Evolutionary conservation across 2,329 filamentous ascomycete species (phyloP).

Genomic region (Oidium heveae): DNA sequence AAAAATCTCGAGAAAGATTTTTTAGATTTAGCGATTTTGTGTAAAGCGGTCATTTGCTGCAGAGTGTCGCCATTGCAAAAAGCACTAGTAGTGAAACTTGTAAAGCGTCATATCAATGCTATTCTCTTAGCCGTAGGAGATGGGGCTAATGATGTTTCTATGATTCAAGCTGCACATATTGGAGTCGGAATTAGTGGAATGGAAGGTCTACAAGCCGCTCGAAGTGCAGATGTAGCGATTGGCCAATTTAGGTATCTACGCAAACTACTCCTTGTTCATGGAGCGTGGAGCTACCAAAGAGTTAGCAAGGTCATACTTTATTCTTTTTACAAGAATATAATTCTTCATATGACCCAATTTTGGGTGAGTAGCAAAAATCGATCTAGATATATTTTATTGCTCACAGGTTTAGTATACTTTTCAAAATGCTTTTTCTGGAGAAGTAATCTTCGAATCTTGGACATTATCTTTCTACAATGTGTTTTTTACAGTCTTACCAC

Average conservation of each 20-base stretch:
- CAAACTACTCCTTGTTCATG: conserved; percentile 84
- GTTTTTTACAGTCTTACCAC: conserved; percentile 84
- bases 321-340: conserved; percentile 99
- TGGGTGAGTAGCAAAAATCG: conserved; percentile 37
- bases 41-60: conserved; percentile 96
- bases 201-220: conserved; percentile 86
- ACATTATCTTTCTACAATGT: conserved; percentile 99
- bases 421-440: conserved; percentile 91
- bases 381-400: conserved; percentile 5
- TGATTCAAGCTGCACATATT: conserved; percentile 97
- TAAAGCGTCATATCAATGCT: conserved; percentile 72
- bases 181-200: conserved; percentile 92
- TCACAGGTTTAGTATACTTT: conserved; percentile 50
- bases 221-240: conserved; percentile 87
- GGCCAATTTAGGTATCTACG: conserved; percentile 86
- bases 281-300: conserved; percentile 91
- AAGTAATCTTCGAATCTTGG: conserved; percentile 98
- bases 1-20: conserved; percentile 85
- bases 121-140: conserved; percentile 91
- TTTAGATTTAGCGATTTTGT: conserved; percentile 77
- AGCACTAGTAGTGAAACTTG: conserved; percentile 88
- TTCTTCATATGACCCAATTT: conserved; percentile 96
- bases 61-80: conserved; percentile 95
- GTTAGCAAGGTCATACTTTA: conserved; percentile 94
- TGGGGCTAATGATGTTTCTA: conserved; percentile 96